Percentiles rank a stretch among this genome's conserved stretches.
phyloP scores from a whole-genome alignment of 768 basidiomycete genomes.

The Mycena crocata region DNA sequence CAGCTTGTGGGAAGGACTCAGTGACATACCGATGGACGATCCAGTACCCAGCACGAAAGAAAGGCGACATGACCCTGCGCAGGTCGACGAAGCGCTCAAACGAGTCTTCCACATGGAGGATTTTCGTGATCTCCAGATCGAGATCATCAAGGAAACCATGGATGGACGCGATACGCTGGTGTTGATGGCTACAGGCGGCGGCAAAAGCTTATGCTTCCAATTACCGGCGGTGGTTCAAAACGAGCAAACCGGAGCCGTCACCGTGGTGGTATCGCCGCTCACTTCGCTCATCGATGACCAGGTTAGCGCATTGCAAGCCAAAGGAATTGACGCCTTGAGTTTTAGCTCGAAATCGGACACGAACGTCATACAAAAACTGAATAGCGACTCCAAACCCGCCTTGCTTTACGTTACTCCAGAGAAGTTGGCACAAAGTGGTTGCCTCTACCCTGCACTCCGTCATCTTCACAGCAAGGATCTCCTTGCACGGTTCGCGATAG shows the following conservation, averaged over 20 bases:
- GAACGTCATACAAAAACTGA: neutral
- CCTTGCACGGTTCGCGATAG: constrained; percentile 19
- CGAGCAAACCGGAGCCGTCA: constrained; percentile 63
- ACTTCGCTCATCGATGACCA: constrained; percentile 77
- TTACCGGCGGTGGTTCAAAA: constrained; percentile 77
- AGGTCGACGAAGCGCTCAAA: no score
- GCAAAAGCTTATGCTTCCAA: constrained; percentile 72
- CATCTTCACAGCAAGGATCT: neutral
- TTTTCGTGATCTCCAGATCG: no score
- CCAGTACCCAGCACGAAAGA: no score
- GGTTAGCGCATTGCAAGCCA: constrained; percentile 59
- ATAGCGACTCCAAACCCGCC: neutral
- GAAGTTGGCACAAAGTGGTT: neutral
- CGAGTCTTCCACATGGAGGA: no score
- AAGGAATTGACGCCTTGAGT: constrained; percentile 57
- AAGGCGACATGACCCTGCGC: no score
- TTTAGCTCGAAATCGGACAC: neutral
- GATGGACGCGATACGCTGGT: constrained; percentile 74
- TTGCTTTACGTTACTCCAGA: constrained; percentile 24
- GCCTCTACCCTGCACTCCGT: neutral
- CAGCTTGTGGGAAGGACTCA: no score
- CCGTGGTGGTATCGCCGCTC: constrained; percentile 77
- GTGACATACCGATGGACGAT: no score
- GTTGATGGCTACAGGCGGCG: constrained; percentile 80
- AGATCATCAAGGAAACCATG: no score